Evolutionary conservation across 148 eudicot genomes (phyloP).

Genomic region (Fagopyrum esculentum): DNA sequence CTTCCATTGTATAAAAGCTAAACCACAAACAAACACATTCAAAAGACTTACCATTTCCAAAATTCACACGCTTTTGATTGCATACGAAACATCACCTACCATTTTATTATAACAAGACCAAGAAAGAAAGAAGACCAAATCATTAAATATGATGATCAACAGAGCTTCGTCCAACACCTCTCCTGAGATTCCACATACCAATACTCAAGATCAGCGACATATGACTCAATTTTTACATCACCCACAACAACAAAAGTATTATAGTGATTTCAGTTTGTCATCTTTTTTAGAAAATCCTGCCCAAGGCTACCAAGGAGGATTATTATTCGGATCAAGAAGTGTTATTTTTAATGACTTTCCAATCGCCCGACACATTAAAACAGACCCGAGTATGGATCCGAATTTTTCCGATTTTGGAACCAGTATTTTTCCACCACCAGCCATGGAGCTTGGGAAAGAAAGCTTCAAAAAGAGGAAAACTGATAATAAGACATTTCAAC

Average conservation of each 20-base stretch:
- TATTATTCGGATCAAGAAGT: not conserved
- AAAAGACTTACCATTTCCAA: not conserved
- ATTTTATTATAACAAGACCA: not conserved
- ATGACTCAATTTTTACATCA: conserved; percentile 12
- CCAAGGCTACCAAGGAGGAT: not conserved
- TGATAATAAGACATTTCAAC: conserved; percentile 26
- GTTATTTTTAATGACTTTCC: conserved; percentile 13
- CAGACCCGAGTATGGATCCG: conserved; percentile 39
- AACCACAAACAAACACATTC: conserved; percentile 5
- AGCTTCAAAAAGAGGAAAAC: conserved; percentile 82
- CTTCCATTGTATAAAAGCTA: not conserved
- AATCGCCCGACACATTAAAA: conserved; percentile 35
- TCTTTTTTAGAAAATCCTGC: conserved; percentile 11
- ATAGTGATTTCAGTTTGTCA: not conserved
- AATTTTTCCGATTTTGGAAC: conserved; percentile 21
- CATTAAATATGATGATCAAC: conserved; percentile 2
- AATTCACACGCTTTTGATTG: not conserved
- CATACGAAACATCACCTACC: not conserved
- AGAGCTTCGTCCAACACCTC: not conserved
- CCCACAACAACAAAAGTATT: conserved; percentile 20
- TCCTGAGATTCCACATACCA: conserved; percentile 39
- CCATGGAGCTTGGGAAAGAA: conserved; percentile 21
- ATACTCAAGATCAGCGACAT: conserved; percentile 24
- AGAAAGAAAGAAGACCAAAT: not conserved
- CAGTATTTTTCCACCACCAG: conserved; percentile 39